These are phyloP conservation scores for Dipodascopsis tothii DNA, from an alignment of 805 yeast genomes.

Conservation along the genomic window DNA sequence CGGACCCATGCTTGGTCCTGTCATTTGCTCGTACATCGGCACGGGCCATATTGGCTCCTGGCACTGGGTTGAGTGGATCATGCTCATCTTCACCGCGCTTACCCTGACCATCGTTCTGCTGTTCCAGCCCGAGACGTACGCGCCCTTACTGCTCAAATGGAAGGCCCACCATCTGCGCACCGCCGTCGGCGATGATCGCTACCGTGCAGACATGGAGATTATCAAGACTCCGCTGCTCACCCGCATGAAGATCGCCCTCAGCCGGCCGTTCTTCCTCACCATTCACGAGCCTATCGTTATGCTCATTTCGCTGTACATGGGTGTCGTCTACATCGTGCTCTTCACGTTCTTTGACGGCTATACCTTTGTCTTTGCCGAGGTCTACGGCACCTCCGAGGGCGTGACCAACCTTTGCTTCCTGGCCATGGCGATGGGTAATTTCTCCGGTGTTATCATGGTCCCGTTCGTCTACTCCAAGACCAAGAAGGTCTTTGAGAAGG, in stretches of 20 bases:
- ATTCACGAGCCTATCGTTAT: slow-evolving; percentile 49
- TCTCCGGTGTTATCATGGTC: slow-evolving; percentile 7
- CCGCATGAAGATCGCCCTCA: slow-evolving; percentile 42
- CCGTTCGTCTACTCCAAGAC: slow-evolving; percentile 13
- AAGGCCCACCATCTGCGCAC: slow-evolving; percentile 57
- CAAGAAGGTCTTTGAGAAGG: slow-evolving; percentile 3
- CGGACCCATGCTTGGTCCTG: slow-evolving; percentile 66
- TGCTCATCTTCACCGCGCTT: slow-evolving; percentile 51
- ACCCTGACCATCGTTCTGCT: slow-evolving; percentile 33
- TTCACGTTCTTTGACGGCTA: slow-evolving; percentile 55
- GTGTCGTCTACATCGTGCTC: slow-evolving; percentile 48
- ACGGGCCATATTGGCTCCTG: slow-evolving; percentile 51
- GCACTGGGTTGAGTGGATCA: slow-evolving; percentile 72
- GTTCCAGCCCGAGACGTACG: slow-evolving; percentile 77
- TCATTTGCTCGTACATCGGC: slow-evolving; percentile 55
- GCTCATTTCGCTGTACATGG: slow-evolving; percentile 49
- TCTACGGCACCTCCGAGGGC: slow-evolving; percentile 37
- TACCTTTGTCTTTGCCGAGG: slow-evolving; percentile 46
- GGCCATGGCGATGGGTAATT: slow-evolving; percentile 14
- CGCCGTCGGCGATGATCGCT: slow-evolving; percentile 34
- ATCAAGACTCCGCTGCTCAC: slow-evolving; percentile 32
- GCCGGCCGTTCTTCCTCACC: slow-evolving; percentile 46
- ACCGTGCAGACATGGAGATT: slow-evolving; percentile 39
- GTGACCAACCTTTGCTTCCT: slow-evolving; percentile 11
- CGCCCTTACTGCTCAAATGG: slow-evolving; percentile 66